These are phyloP conservation scores for Francoa sonchifolia DNA, from an alignment of 441 rosid genomes.

Conservation along the genomic window DNA sequence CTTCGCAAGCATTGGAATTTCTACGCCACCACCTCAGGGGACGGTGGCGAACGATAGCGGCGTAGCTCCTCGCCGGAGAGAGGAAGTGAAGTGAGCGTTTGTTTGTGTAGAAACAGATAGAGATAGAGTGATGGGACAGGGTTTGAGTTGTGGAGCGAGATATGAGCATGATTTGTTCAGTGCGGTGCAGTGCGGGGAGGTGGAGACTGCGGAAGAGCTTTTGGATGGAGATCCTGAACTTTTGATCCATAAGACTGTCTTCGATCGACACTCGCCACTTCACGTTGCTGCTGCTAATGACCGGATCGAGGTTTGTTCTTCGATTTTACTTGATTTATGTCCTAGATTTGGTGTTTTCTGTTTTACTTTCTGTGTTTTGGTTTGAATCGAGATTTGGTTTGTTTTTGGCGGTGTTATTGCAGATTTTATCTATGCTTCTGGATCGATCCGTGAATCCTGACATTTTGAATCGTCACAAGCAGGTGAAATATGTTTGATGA, in stretches of 20 bases:
- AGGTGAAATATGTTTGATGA: conserved; percentile 31
- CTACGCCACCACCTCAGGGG: conserved; percentile 22
- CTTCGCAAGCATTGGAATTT: not conserved
- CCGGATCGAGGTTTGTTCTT: conserved; percentile 68
- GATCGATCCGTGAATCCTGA: conserved; percentile 67
- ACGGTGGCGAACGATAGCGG: conserved; percentile 23
- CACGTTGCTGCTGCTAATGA: conserved; percentile 94
- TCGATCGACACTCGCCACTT: conserved; percentile 72
- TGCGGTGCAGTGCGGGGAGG: conserved; percentile 62
- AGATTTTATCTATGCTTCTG: conserved; percentile 70
- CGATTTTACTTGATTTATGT: conserved; percentile 3
- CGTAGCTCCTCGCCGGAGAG: conserved; percentile 34
- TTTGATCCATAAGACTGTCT: conserved; percentile 35
- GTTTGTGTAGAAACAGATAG: not conserved
- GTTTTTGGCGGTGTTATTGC: conserved; percentile 6
- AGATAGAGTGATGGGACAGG: conserved; percentile 60
- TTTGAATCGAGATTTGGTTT: conserved; percentile 4
- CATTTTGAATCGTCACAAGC: conserved; percentile 74
- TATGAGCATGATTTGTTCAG: conserved; percentile 54
- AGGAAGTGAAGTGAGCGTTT: conserved; percentile 28
- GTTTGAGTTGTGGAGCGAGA: conserved; percentile 60
- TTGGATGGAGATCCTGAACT: conserved; percentile 42
- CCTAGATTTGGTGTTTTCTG: conserved; percentile 9
- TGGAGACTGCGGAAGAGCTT: conserved; percentile 29
- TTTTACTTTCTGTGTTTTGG: conserved; percentile 3